Evolutionary conservation across 1,284 basidiomycete genomes (phyloP).

Genomic region (Trichosporon sp.): DNA sequence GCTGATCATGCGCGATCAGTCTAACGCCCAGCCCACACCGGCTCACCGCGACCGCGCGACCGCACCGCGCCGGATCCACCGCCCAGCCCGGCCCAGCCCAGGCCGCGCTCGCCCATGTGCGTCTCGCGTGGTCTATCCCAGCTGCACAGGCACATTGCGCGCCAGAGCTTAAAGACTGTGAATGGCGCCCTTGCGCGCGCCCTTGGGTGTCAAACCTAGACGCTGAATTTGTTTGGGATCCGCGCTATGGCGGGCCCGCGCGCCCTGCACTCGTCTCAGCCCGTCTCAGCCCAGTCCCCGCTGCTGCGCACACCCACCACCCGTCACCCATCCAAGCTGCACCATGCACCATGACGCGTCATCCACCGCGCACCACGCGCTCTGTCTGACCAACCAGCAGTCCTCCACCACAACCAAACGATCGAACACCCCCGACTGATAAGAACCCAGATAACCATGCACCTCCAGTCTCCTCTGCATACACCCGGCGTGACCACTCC

Average conservation of each 20-base stretch:
- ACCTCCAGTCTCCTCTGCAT: not conserved
- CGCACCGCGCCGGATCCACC: not conserved
- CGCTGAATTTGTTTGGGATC: constrained; percentile 2
- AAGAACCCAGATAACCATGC: not conserved
- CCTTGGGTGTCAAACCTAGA: not conserved
- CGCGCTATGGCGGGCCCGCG: not conserved
- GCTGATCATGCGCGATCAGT: not conserved
- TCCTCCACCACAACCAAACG: not conserved
- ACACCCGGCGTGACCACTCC: not conserved
- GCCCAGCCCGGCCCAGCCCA: too few relatives aligned
- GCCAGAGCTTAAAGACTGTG: not conserved
- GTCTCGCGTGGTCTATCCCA: too few relatives aligned
- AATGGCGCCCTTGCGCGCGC: not conserved
- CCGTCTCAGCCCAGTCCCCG: not conserved
- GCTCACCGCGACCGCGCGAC: not conserved
- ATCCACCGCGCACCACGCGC: not conserved
- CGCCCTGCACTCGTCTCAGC: not conserved
- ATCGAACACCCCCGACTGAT: not conserved
- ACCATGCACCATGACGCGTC: not conserved
- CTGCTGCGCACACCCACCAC: not conserved
- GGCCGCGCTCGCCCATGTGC: too few relatives aligned
- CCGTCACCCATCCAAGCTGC: not conserved
- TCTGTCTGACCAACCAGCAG: not conserved
- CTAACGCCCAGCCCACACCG: not conserved
- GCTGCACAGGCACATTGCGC: not conserved